Evolutionary conservation across 2,329 filamentous ascomycete species (phyloP).

Genomic region (Aureobasidium sp.): DNA sequence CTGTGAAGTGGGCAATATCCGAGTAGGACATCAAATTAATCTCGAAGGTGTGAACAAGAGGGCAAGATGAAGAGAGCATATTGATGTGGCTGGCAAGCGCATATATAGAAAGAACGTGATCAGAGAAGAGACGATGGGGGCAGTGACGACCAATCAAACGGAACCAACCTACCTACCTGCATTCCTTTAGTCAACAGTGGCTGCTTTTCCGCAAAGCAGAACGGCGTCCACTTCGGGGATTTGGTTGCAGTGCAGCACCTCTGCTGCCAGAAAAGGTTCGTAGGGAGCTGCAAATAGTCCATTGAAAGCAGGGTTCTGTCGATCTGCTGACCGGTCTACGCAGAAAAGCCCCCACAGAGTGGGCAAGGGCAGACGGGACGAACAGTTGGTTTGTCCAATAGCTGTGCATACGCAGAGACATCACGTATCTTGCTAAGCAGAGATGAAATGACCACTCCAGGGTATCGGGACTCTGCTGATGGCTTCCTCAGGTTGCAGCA

Average conservation of each 20-base stretch:
- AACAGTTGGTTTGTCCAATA: not conserved
- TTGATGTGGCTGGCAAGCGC: not conserved
- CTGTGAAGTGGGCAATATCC: not conserved
- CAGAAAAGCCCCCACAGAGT: not conserved
- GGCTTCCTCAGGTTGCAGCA: conserved; percentile 3
- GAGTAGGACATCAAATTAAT: not conserved
- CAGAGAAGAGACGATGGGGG: not conserved
- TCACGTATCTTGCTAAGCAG: not conserved
- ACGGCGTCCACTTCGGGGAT: not conserved
- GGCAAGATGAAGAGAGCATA: not conserved
- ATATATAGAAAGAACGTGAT: not conserved
- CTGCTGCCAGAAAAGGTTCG: not conserved
- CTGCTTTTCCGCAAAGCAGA: not conserved
- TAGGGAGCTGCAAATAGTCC: not conserved
- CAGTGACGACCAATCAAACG: not conserved
- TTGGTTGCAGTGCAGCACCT: not conserved
- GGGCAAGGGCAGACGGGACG: not conserved
- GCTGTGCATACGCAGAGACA: not conserved
- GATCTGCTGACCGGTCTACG: conserved; percentile 6
- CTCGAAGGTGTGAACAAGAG: not conserved
- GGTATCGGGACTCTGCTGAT: not conserved
- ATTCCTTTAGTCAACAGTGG: not conserved
- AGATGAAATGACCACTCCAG: not conserved
- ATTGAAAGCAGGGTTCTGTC: not conserved
- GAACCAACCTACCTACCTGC: not conserved